Base-by-base conservation (phyloP, 768 basidiomycete species). In the Pulveroboletus frians region DNA sequence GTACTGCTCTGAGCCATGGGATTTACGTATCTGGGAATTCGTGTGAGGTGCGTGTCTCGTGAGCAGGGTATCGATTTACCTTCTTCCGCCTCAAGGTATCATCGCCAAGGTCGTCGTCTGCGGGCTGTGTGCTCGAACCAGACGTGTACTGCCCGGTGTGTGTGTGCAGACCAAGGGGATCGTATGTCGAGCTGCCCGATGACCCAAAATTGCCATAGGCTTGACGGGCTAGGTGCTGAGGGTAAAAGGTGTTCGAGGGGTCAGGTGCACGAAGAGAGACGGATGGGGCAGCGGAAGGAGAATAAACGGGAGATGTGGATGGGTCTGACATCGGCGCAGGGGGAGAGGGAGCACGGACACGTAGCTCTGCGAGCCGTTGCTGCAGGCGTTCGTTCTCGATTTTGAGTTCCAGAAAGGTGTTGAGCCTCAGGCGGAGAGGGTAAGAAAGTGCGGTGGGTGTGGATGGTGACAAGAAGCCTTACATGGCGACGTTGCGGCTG, bases 331-430 rank as follows among this genome's bases (percentile, higher is more conserved):
- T 44, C 34, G 51, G 45, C 39, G 47, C 35, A 37, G 60, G 46
- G n/a, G 58, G 50, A 0, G 58, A 58, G 21, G 63, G 43, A 2
- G 54, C 55, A 18, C 55, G 53, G 15, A 61, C 54, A n/a, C 71
- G 70, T 20, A 77, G 64, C 37, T 78, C 76, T 2, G 68, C 63
- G 30, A 85, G 66, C 23, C 83, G 81, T 51, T 79, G 78, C 55
- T 85, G 76, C 36, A 96, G 68, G 13, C 83, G 77, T 65, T 90
- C 86, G 65, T 96, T 92, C 69, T 94, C 91, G 48, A 85, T 73
- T 66, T 92, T 93, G 43, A 95, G 78, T 60, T 95, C 92, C 31
- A 96, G 59, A 56, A 83, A 80, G 1, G 82, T 80, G 54, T 84
- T 79, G 27, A 88, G 68, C 78, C 88, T 88, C 41, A 31, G 30